phyloP scores from a whole-genome alignment of 2,329 filamentous ascomycete genomes.

The Emergomyces africanus region DNA sequence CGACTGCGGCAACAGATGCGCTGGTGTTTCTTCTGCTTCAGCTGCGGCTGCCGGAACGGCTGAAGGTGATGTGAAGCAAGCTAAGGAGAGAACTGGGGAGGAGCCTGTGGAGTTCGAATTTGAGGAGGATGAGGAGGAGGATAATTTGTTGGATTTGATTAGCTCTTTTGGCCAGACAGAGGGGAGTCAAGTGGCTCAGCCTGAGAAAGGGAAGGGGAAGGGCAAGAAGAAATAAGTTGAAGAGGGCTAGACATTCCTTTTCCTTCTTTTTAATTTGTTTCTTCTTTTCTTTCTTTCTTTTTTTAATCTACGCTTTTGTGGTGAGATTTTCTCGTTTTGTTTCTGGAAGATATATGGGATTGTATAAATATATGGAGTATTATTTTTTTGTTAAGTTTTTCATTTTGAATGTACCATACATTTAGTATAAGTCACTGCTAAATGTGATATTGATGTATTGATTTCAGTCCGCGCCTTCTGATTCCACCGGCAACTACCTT shows the following conservation, averaged over 20 bases:
- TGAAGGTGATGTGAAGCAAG: conserved; percentile 13
- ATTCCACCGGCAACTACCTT: neutral
- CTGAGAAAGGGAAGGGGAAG: conserved; percentile 11
- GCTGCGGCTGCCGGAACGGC: conserved; percentile 28
- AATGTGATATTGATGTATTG: neutral
- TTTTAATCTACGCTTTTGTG: neutral
- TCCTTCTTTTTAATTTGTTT: neutral
- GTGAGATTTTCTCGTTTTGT: neutral
- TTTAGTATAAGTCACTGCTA: neutral
- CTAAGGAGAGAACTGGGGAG: conserved; percentile 16
- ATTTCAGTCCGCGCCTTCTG: neutral
- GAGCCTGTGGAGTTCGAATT: conserved; percentile 30
- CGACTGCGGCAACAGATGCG: conserved; percentile 9
- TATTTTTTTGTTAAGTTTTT: neutral
- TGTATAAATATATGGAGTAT: conserved; percentile 7
- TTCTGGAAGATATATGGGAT: conserved; percentile 1
- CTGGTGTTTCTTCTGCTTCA: conserved; percentile 12
- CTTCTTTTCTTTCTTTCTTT: neutral
- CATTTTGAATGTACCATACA: neutral
- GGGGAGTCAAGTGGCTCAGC: conserved; percentile 19
- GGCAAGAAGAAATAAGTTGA: conserved; percentile 18
- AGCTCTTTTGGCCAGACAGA: conserved; percentile 36
- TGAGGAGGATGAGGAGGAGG: conserved; percentile 36
- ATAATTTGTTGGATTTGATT: conserved; percentile 46
- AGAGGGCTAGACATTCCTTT: conserved; percentile 1